Conservation (phyloP, 2,329 filamentous ascomycete species). For the Colletotrichum australisinense region DNA sequence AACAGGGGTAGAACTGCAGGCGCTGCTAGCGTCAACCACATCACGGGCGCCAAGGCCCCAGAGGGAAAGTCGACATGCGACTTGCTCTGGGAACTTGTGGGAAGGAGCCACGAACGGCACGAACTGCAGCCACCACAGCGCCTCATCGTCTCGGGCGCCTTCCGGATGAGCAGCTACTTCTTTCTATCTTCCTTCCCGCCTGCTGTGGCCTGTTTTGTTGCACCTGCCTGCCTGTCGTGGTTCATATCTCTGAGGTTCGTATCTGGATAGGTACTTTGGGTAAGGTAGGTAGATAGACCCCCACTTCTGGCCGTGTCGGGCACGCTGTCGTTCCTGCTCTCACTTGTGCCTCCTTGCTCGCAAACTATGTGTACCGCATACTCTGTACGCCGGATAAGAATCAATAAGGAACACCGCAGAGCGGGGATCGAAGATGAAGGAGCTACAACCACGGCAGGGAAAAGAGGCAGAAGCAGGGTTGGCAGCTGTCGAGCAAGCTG, state of each 20-base stretch:
- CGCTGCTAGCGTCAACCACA: neutral
- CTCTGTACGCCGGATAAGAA: neutral
- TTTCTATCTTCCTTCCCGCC: no score
- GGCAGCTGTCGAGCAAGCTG: neutral
- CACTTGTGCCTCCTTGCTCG: neutral
- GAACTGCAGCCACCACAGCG: neutral
- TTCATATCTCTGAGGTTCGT: no score
- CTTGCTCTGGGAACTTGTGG: neutral
- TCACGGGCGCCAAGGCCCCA: neutral
- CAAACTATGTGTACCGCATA: no score
- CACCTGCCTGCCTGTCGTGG: neutral
- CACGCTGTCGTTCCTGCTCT: neutral
- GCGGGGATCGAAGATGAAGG: neutral
- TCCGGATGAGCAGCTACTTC: neutral
- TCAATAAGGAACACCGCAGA: neutral
- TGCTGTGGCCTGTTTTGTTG: neutral
- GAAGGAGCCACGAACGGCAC: neutral
- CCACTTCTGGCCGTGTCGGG: neutral
- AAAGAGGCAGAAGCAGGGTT: conserved; percentile 4
- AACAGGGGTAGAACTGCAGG: neutral
- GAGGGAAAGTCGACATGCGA: neutral
- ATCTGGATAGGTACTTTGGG: neutral
- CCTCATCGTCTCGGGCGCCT: neutral
- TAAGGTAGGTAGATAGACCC: neutral
- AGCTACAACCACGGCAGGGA: neutral